A percentile compares a stretch with the other conserved stretches of the same genome.
Evolutionary conservation across 164 flowering plant genomes (phyloP).

Genomic region (Dillenia turbinata): DNA sequence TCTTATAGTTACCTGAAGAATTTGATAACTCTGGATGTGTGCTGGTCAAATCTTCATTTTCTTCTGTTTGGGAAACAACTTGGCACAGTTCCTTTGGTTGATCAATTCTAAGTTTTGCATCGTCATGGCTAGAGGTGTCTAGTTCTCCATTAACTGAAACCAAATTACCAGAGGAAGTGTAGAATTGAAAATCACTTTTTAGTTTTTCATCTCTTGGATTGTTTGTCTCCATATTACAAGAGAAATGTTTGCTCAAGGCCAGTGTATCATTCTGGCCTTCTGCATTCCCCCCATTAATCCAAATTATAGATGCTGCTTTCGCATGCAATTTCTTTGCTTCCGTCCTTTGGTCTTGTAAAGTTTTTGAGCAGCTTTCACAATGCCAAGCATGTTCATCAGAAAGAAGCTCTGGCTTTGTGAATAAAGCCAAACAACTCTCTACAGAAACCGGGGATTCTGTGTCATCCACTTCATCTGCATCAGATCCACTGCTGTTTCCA

Average conservation of each 20-base stretch:
- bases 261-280: conserved; percentile 9
- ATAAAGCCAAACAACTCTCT: conserved; percentile 73
- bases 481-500: conserved; percentile 68
- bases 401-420: conserved; percentile 78
- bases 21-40: conserved; percentile 15
- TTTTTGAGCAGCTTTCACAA: conserved; percentile 81
- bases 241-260: conserved; percentile 6
- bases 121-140: conserved; percentile 16
- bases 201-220: conserved; percentile 21
- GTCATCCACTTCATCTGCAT: conserved; percentile 86
- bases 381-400: conserved; percentile 84
- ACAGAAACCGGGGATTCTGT: conserved; percentile 73
- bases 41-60: conserved; percentile 8
- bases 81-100: conserved; percentile 5
- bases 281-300: conserved; percentile 22
- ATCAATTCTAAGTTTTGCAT: conserved; percentile 13
- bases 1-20: conserved; percentile 10
- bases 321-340: conserved; percentile 18
- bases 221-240: conserved; percentile 7
- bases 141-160: conserved; percentile 10
- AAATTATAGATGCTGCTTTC: conserved; percentile 9
- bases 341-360: conserved; percentile 25
- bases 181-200: conserved; percentile 14
- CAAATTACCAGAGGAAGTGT: conserved; percentile 12
- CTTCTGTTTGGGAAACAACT: conserved; percentile 11